Evolutionary conservation across 1,139 yeast genomes (phyloP).

Genomic region (Pichia sp.): DNA sequence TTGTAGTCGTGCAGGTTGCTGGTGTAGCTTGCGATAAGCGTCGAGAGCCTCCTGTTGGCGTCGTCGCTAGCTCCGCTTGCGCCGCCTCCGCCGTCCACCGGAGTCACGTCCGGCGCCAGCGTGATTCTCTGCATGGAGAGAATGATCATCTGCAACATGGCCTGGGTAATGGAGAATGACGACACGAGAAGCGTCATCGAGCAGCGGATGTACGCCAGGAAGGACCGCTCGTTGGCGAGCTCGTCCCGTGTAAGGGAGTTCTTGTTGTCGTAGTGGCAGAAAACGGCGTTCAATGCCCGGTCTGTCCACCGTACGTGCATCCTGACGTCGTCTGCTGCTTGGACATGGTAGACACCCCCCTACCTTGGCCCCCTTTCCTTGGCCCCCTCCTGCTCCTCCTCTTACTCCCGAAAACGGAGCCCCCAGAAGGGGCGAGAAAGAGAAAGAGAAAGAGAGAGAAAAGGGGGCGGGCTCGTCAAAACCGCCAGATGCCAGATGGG

Average conservation of each 20-base stretch:
- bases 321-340: not conserved
- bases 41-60: not conserved
- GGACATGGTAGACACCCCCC: not conserved
- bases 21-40: not conserved
- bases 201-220: slow-evolving; percentile 8
- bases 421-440: too few species aligned
- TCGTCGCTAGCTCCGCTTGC: not conserved
- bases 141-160: not conserved
- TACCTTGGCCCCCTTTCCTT: not conserved
- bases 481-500: too few species aligned
- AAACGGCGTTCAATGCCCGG: slow-evolving; percentile 1
- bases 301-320: slow-evolving; percentile 2
- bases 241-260: slow-evolving; percentile 13
- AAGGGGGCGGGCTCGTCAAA: too few species aligned
- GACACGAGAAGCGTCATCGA: slow-evolving; percentile 8
- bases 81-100: not conserved
- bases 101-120: too few species aligned
- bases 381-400: not conserved
- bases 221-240: slow-evolving; percentile 13
- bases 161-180: slow-evolving; percentile 9
- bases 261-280: slow-evolving; percentile 7
- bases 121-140: not conserved
- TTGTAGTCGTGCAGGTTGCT: slow-evolving; percentile 4
- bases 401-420: too few species aligned
- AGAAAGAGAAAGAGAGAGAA: too few species aligned